Evolutionary conservation across 2,329 filamentous ascomycete genomes (phyloP), one percentile per base, ranked within the genome.

Genomic region (Monosporascus ibericus): DNA sequence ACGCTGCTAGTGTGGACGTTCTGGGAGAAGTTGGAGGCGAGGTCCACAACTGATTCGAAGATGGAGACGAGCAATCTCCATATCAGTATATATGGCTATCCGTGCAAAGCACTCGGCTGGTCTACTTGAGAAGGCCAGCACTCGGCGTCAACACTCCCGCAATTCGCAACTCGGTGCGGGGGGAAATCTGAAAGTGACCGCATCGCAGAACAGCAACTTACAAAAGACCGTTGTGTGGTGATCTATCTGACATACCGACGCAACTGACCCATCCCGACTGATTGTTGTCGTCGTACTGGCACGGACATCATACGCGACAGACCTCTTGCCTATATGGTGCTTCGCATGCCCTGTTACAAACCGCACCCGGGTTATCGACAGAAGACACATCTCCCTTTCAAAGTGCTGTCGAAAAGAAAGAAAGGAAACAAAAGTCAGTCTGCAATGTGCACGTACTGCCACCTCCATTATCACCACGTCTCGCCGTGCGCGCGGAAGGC

Each of bases 401-500:
- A 20, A 42, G 9, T 18, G 39, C 5, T 11, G 24, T 24, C 39
- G 18, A 20, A n/a, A 46, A 47, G 50, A 53, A 50, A 55, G 22
- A 17, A 15, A 25, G 5, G 18, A 3, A 17, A 36, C 11, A 25
- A 17, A 24, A 18, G 15, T n/a, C 27, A 40, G 30, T 22, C 40
- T 57, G 9, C 54, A 40, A 81, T 81, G 78, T 80, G 77, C 58
- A 72, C 68, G 54, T 75, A 73, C 64, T 74, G 75, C 56, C 75
- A 75, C 59, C 67, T 78, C 42, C 77, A 80, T 60, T 72, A 78
- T 61, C 77, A 81, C 60, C 78, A 78, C 57, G 58, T 72, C 30
- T 61, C 68, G 24, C 72, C 75, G 6, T 79, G 75, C 58, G 57
- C 57, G 17, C 70, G 70, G 7, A 66, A 68, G 27, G 64, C 76